These are phyloP conservation scores for Brasilioporus rufonigricans DNA, from an alignment of 768 basidiomycete genomes.

Conservation along the genomic window DNA sequence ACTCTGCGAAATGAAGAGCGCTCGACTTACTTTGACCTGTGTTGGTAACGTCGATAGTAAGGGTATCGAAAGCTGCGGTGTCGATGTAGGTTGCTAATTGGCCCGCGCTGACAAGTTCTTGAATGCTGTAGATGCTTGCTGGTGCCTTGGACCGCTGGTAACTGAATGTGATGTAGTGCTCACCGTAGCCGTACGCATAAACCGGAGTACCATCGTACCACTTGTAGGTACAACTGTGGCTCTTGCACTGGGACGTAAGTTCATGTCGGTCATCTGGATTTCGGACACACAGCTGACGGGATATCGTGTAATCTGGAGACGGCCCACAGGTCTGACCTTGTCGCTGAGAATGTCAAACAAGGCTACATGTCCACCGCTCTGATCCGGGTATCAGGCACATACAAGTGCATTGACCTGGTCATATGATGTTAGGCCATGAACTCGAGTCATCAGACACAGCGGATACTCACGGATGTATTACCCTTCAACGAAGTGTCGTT, in stretches of 20 bases:
- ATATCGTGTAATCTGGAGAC: slow-evolving; percentile 54
- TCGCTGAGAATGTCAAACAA: slow-evolving; percentile 52
- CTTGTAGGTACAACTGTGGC: not conserved
- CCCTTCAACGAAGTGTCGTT: slow-evolving; percentile 46
- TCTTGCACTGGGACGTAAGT: not conserved
- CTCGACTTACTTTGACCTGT: too few relatives aligned
- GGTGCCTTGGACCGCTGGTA: too few relatives aligned
- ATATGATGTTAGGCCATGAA: not conserved
- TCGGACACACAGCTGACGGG: slow-evolving; percentile 45
- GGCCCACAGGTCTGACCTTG: slow-evolving; percentile 51
- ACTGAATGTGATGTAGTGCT: too few relatives aligned
- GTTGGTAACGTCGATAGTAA: too few relatives aligned
- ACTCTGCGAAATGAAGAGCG: too few relatives aligned
- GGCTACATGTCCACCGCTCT: slow-evolving; percentile 47
- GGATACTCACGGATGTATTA: slow-evolving; percentile 36
- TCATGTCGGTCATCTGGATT: not conserved
- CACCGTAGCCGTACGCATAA: not conserved
- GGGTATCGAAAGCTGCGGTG: too few relatives aligned
- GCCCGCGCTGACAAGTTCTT: too few relatives aligned
- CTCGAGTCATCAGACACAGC: not conserved
- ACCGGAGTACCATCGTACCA: not conserved
- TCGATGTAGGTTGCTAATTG: too few relatives aligned
- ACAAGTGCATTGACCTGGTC: too few relatives aligned
- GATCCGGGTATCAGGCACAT: slow-evolving; percentile 46
- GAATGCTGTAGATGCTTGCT: too few relatives aligned